A percentile compares a stretch with the other conserved stretches of the same genome.
phyloP scores from a whole-genome alignment of 257 asterid genomes.

The Scutellaria minor region DNA sequence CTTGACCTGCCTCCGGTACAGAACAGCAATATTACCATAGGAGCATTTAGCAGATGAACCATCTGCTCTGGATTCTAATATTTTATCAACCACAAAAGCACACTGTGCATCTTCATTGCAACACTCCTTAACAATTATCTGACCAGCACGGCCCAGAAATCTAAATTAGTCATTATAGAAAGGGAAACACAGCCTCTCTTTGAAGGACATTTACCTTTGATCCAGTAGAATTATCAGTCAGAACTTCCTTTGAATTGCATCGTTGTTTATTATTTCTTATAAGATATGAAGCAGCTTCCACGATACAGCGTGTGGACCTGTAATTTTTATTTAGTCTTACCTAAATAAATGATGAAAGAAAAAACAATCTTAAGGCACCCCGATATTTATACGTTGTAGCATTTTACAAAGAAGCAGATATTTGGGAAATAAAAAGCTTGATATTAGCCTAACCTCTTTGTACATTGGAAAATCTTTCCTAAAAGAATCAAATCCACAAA shows the following conservation, averaged over 20 bases:
- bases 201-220: conserved; percentile 64
- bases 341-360: conserved; percentile 51
- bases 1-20: conserved; percentile 97
- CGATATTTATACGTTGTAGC: conserved; percentile 23
- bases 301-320: conserved; percentile 90
- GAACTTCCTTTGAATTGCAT: conserved; percentile 71
- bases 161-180: conserved; percentile 27
- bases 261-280: conserved; percentile 74
- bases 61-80: conserved; percentile 77
- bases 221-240: conserved; percentile 82
- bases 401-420: conserved; percentile 19
- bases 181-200: conserved; percentile 16
- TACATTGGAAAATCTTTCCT: conserved; percentile 84
- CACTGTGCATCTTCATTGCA: conserved; percentile 93
- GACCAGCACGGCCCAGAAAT: conserved; percentile 34
- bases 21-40: conserved; percentile 74
- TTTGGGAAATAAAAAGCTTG: conserved; percentile 24
- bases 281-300: conserved; percentile 90
- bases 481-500: conserved; percentile 89
- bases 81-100: conserved; percentile 89
- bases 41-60: conserved; percentile 66
- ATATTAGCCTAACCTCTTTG: conserved; percentile 76
- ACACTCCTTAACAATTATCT: conserved; percentile 90
- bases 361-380: conserved; percentile 29
- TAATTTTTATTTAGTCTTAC: conserved; percentile 84